Percentiles rank a stretch among this genome's conserved stretches.
Evolutionary conservation across 257 asterid species (phyloP).

Genomic region (Solanum medicagineum): DNA sequence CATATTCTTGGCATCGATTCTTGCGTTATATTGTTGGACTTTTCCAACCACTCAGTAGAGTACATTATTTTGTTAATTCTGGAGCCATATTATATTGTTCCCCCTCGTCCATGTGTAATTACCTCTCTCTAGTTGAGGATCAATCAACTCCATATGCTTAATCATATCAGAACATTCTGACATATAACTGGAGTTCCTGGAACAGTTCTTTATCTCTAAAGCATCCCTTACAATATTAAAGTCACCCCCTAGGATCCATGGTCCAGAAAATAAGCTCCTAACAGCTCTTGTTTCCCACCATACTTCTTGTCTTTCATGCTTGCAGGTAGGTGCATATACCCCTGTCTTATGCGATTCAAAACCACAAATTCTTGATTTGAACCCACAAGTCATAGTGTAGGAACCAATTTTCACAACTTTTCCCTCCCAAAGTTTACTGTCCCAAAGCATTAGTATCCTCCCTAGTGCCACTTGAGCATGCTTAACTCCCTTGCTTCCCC

Average conservation of each 20-base stretch:
- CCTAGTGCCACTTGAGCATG: background rate
- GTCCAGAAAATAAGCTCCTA: background rate
- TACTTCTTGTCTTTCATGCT: background rate
- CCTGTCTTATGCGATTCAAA: background rate
- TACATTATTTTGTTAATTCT: too few species aligned
- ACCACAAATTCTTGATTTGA: too few species aligned
- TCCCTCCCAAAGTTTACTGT: background rate
- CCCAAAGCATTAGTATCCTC: background rate
- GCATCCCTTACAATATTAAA: background rate
- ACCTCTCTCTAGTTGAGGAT: background rate
- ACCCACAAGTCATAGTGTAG: background rate
- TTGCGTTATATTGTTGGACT: background rate
- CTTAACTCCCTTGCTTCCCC: background rate
- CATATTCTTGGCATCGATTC: background rate
- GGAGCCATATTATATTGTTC: background rate
- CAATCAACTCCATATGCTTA: background rate
- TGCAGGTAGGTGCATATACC: background rate
- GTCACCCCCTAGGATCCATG: background rate
- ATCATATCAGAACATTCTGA: background rate
- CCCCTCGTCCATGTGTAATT: background rate
- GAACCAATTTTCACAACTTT: background rate
- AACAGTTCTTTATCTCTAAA: background rate
- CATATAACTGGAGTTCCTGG: background rate
- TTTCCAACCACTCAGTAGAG: background rate
- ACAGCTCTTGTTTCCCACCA: background rate